Evolutionary conservation across 2,329 filamentous ascomycete species (phyloP).

Genomic region (Bipolaris bicolor): DNA sequence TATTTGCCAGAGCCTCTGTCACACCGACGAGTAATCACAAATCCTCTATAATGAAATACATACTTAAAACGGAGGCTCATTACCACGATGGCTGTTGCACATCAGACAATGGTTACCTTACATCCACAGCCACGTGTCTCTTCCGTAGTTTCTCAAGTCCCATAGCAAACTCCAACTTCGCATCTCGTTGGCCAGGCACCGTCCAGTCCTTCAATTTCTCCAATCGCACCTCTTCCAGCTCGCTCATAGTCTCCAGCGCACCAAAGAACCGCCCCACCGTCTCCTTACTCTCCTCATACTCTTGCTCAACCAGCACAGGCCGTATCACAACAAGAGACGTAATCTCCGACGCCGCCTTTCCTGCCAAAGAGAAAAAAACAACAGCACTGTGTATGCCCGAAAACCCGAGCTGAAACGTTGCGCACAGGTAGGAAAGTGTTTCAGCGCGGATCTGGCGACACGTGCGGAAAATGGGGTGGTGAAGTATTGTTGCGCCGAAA

Average conservation of each 20-base stretch:
- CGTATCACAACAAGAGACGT: conserved; percentile 8
- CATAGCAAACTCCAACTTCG: conserved; percentile 4
- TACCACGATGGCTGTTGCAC: too few relatives aligned
- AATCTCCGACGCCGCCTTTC: conserved; percentile 3
- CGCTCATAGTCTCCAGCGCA: conserved; percentile 3
- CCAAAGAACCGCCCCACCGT: conserved; percentile 1
- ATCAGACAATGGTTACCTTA: neutral
- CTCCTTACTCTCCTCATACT: neutral
- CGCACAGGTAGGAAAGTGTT: conserved; percentile 26
- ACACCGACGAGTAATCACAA: neutral
- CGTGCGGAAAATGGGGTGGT: conserved; percentile 26
- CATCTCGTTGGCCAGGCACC: neutral
- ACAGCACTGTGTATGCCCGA: conserved; percentile 9
- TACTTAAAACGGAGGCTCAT: too few relatives aligned
- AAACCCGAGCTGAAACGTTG: conserved; percentile 20
- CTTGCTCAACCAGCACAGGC: neutral
- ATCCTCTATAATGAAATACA: neutral
- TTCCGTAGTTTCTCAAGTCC: neutral
- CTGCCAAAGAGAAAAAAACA: conserved; percentile 16
- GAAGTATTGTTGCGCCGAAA: conserved; percentile 17
- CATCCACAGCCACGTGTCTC: neutral
- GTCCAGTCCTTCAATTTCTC: neutral
- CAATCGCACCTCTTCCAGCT: conserved; percentile 3
- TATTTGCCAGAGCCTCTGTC: neutral
- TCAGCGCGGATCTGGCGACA: conserved; percentile 30